Evolutionary conservation across 139 green algal species (phyloP).

Genomic region (Picochlorum costavermella): DNA sequence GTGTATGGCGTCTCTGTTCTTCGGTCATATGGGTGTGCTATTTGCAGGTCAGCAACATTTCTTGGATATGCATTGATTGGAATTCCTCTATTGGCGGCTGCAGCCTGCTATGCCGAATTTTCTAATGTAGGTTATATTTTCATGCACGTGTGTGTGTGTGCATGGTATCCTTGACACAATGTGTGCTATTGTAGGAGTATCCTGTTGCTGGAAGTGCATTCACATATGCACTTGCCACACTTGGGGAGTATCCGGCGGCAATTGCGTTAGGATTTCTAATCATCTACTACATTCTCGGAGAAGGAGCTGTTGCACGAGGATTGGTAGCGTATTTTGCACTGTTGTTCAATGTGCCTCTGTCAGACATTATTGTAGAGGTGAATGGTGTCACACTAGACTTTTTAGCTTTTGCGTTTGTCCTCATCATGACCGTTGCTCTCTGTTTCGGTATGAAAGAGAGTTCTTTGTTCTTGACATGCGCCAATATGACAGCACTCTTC

Average conservation of each 20-base stretch:
- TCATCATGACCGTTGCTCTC: constrained; percentile 16
- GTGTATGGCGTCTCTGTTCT: background rate
- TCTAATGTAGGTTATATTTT: constrained; percentile 5
- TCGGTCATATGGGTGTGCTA: background rate
- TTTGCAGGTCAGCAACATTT: constrained; percentile 17
- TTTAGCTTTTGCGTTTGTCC: constrained; percentile 12
- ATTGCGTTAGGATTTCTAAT: constrained; percentile 18
- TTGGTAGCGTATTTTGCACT: constrained; percentile 17
- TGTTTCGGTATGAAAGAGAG: constrained; percentile 17
- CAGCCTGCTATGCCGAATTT: constrained; percentile 28
- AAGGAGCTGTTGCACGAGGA: constrained; percentile 18
- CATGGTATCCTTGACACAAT: background rate
- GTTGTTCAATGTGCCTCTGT: background rate
- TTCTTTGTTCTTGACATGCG: constrained; percentile 9
- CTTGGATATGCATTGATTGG: constrained; percentile 18
- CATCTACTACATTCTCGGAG: constrained; percentile 25
- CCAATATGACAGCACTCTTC: constrained; percentile 16
- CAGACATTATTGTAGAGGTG: background rate
- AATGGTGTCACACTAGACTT: constrained; percentile 9
- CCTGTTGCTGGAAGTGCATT: constrained; percentile 27
- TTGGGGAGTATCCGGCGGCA: constrained; percentile 28
- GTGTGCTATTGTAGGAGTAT: constrained; percentile 9
- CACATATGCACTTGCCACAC: constrained; percentile 24
- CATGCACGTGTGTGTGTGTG: background rate
- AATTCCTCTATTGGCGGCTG: constrained; percentile 5